Evolutionary conservation across 2,329 filamentous ascomycete species (phyloP).

Genomic region (Neonectria coccinea): DNA sequence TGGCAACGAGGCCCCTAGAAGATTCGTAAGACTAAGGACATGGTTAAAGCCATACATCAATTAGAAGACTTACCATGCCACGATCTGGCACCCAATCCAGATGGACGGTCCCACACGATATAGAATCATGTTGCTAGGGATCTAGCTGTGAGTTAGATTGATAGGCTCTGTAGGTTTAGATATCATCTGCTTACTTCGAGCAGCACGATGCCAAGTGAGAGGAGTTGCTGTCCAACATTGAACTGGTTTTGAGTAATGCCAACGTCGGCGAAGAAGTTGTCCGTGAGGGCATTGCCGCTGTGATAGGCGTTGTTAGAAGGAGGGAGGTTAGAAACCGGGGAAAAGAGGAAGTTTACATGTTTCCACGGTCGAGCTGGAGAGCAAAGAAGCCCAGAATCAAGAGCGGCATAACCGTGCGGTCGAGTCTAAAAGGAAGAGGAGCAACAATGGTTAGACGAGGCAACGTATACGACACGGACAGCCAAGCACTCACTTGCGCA

Average conservation of each 20-base stretch:
- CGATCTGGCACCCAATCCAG: conserved; percentile 55
- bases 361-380: conserved; percentile 54
- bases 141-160: conserved; percentile 19
- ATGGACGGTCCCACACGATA: conserved; percentile 58
- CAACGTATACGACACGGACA: neutral
- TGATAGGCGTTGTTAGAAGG: conserved; percentile 2
- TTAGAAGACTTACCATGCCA: conserved; percentile 46
- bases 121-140: conserved; percentile 60
- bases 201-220: conserved; percentile 60
- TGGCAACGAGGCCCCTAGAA: conserved; percentile 50
- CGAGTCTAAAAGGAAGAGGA: conserved; percentile 51
- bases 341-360: conserved; percentile 47
- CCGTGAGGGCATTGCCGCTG: conserved; percentile 56
- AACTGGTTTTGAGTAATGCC: conserved; percentile 60
- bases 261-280: conserved; percentile 60
- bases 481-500: conserved; percentile 43
- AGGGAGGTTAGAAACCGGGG: neutral
- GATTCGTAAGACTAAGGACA: conserved; percentile 10
- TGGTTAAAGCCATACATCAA: neutral
- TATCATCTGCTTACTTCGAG: conserved; percentile 43
- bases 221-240: conserved; percentile 60
- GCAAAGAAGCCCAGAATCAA: conserved; percentile 60
- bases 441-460: neutral
- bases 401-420: conserved; percentile 59
- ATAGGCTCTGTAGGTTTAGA: too few relatives aligned